These are phyloP conservation scores for Blastobotrys malaysiensis DNA, from an alignment of 1,139 yeast genomes.

Conservation along the genomic window DNA sequence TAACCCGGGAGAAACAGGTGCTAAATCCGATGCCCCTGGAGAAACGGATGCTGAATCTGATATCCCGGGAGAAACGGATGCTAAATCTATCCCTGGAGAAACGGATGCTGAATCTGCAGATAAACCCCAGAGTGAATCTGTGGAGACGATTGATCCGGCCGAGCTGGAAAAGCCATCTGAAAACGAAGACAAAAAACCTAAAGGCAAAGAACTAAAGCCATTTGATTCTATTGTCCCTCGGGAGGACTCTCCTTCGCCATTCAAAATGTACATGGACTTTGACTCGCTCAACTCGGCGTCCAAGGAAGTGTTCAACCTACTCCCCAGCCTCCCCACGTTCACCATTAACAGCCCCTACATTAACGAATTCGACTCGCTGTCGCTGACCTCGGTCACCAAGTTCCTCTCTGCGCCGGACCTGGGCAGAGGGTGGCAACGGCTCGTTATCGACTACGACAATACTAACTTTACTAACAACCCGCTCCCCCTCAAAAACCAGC, in stretches of 20 bases:
- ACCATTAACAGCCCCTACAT: constrained; percentile 25
- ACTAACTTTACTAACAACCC: constrained; percentile 4
- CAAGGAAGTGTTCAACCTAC: constrained; percentile 24
- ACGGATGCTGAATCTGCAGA: too few species aligned
- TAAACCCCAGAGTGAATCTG: too few species aligned
- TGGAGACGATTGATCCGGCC: not conserved
- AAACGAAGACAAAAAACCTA: constrained; percentile 5
- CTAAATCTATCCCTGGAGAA: too few species aligned
- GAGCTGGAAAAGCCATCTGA: constrained; percentile 4
- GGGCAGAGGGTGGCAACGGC: constrained; percentile 30
- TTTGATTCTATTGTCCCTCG: constrained; percentile 3
- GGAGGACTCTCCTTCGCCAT: constrained; percentile 33
- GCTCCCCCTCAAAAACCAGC: not conserved
- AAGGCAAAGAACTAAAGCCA: constrained; percentile 1
- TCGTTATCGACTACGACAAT: constrained; percentile 25
- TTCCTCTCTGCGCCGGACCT: constrained; percentile 31
- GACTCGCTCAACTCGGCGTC: constrained; percentile 46
- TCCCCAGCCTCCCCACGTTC: constrained; percentile 24
- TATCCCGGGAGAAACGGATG: too few species aligned
- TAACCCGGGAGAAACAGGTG: too few species aligned
- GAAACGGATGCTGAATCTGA: too few species aligned
- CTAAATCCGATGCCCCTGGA: too few species aligned
- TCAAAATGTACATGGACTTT: constrained; percentile 50
- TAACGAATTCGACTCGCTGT: constrained; percentile 29
- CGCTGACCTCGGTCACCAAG: constrained; percentile 31